Evolutionary conservation across 1,284 basidiomycete species (phyloP), one percentile per base, ranked within the genome.

Genomic region (Wallemia hederae): DNA sequence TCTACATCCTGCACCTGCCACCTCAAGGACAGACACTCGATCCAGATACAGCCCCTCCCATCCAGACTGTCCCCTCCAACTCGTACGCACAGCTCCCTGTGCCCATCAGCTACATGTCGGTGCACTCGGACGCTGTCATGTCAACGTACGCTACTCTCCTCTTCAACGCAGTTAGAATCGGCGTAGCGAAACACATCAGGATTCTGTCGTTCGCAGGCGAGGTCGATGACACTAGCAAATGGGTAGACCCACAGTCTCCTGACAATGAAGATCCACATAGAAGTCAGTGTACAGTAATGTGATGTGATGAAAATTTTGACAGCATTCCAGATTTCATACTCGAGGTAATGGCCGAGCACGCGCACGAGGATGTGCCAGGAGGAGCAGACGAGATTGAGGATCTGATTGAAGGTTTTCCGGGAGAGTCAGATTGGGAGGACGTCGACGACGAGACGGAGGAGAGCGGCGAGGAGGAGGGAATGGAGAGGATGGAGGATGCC

Each of bases 401-500:
- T 49, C 11, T 49, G 22, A 49, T 49, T 3, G 39, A 49, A 49
- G 39, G 22, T 17, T 49, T 49, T 49, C 39, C 11, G 19, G 39
- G 22, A 3, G 39, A 49, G 11, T 5, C 5, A 22, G 34, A 59
- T 31, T 55, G 49, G 29, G 29, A 19, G 49, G 61, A 63, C 27
- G 60, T 60, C 29, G 65, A 71, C 33, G 63, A 68, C 0, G 66
- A 64, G 22, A 66, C 65, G 28, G 69, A 73, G 60, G 66, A 65
- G 24, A 66, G 65, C 59, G 66, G 25, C n/a, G 39, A 27, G 33
- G 60, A 59, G 58, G 26, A 22, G 3, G 58, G 27, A n/a, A n/a
- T n/a, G 59, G 55, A 33, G 62, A 60, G 57, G 55, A 60, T 56
- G 62, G 24, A 29, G 26, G 55, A 28, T 29, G 60, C 24, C 17